Percentiles rank a stretch among this genome's conserved stretches.
Conservation (phyloP, 148 eudicot genomes). For the Heliamphora exappendiculata region DNA sequence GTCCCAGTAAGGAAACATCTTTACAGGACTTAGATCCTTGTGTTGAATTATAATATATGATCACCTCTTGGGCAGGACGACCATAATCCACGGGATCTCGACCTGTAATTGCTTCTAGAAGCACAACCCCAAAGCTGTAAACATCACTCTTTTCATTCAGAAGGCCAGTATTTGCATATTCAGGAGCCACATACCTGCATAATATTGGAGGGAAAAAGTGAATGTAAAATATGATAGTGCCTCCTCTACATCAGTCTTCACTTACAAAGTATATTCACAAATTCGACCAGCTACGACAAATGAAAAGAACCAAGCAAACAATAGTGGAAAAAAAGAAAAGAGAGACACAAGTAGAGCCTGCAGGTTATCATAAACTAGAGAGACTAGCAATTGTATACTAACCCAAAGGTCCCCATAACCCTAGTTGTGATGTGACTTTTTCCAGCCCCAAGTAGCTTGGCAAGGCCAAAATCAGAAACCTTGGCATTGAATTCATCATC, state of each 20-base stretch:
- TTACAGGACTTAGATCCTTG: neutral
- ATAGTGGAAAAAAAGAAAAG: no score
- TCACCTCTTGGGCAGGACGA: constrained; percentile 60
- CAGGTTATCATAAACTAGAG: constrained; percentile 9
- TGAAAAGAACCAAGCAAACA: neutral
- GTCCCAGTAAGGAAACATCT: neutral
- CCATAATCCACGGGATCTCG: constrained; percentile 73
- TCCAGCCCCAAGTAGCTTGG: constrained; percentile 72
- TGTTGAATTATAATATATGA: neutral
- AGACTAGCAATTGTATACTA: constrained; percentile 4
- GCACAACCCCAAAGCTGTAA: constrained; percentile 64
- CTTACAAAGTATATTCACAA: neutral
- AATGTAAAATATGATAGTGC: neutral
- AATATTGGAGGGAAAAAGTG: constrained; percentile 9
- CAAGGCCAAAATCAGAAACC: constrained; percentile 74
- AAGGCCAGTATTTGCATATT: constrained; percentile 73
- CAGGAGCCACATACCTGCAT: constrained; percentile 70
- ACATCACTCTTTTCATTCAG: constrained; percentile 76
- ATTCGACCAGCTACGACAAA: neutral
- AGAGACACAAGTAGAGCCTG: neutral
- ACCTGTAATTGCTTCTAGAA: constrained; percentile 63
- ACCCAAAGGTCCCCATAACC: constrained; percentile 87
- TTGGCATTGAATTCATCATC: constrained; percentile 59
- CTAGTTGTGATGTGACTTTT: constrained; percentile 74
- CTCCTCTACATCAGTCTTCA: neutral